Conservation (phyloP, 164 flowering plant species). For the Piper longum region DNA sequence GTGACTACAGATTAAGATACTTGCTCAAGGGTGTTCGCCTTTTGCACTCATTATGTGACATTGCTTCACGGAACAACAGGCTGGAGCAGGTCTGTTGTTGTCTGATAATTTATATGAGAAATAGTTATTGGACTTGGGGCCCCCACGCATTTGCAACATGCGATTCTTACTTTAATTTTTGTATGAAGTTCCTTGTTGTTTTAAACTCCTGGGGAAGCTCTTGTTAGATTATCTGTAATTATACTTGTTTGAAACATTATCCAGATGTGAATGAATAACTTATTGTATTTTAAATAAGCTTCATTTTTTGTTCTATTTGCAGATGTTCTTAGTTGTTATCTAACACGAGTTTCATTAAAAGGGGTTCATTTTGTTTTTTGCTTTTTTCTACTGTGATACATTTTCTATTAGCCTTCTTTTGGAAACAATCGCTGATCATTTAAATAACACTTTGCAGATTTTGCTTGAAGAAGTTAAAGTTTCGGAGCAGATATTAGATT, state of each 20-base stretch:
- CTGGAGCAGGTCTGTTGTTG: slow-evolving; percentile 62
- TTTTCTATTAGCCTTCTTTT: not conserved
- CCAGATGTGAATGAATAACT: not conserved
- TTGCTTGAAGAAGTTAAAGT: slow-evolving; percentile 80
- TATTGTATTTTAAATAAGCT: too few species aligned
- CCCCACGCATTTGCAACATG: not conserved
- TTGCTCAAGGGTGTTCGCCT: slow-evolving; percentile 59
- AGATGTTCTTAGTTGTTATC: not conserved
- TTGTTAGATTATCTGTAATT: not conserved
- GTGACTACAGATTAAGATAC: slow-evolving; percentile 48
- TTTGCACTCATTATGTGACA: slow-evolving; percentile 62
- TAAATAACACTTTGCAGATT: slow-evolving; percentile 36
- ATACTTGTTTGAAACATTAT: not conserved
- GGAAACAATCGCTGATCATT: not conserved
- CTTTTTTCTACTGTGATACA: too few species aligned
- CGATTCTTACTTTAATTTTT: too few species aligned
- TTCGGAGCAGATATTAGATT: slow-evolving; percentile 71
- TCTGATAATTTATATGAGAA: not conserved
- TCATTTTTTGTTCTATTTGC: too few species aligned
- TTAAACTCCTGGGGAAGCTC: not conserved
- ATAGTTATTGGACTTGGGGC: not conserved
- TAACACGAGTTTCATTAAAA: not conserved
- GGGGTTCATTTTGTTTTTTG: not conserved
- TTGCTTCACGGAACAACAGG: slow-evolving; percentile 55
- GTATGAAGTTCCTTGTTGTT: not conserved